These are phyloP conservation scores for Aphanomyces cochlioides DNA, from an alignment of 352 stramenopile genomes.

Conservation along the genomic window DNA sequence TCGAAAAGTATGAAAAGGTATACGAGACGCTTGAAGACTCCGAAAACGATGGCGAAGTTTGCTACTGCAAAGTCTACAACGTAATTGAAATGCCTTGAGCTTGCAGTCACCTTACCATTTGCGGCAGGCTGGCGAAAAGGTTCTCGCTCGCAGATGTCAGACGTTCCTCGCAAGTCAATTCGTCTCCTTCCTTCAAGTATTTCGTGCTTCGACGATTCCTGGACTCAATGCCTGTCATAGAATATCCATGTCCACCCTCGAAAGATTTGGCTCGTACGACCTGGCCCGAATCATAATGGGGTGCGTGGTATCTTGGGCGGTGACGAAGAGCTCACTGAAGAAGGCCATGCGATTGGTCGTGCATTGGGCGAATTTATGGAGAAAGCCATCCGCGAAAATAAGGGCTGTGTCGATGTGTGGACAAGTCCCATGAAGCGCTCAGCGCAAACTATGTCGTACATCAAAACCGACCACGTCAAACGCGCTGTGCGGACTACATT, in stretches of 20 bases:
- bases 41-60: constrained; percentile 67
- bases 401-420: constrained; percentile 68
- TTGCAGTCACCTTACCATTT: neutral
- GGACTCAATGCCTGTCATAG: constrained; percentile 34
- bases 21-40: constrained; percentile 91
- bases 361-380: constrained; percentile 85
- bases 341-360: constrained; percentile 73
- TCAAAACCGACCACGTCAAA: constrained; percentile 61
- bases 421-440: constrained; percentile 79
- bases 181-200: constrained; percentile 64
- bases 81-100: constrained; percentile 34
- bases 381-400: constrained; percentile 55
- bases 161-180: constrained; percentile 85
- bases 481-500: constrained; percentile 84
- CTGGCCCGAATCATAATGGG: constrained; percentile 76
- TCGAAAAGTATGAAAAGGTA: constrained; percentile 90
- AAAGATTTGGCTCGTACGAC: constrained; percentile 87
- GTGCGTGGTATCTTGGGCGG: constrained; percentile 72
- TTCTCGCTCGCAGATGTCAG: constrained; percentile 82
- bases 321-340: constrained; percentile 76
- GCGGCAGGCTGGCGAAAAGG: constrained; percentile 81
- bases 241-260: constrained; percentile 91
- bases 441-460: constrained; percentile 64
- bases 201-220: constrained; percentile 32
- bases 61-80: constrained; percentile 93